Conservation (phyloP, 2,329 filamentous ascomycete species). For the Amauroascus niger region DNA sequence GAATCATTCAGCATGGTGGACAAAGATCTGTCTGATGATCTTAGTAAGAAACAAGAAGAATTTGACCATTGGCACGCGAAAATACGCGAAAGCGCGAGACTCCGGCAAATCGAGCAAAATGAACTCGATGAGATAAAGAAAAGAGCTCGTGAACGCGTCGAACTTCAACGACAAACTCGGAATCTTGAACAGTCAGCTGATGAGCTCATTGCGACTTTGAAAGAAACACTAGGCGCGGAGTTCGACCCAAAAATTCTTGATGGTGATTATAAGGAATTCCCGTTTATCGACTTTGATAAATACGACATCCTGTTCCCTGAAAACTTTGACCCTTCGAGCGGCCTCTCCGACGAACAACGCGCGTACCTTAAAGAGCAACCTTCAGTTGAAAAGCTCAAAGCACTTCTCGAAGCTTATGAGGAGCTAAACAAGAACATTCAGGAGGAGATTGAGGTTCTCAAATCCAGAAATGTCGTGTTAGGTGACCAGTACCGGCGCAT, state of each 20-base stretch:
- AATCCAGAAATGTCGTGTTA: slow-evolving; percentile 69
- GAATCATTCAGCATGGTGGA: slow-evolving; percentile 72
- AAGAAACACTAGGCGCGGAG: slow-evolving; percentile 39
- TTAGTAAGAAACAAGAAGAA: slow-evolving; percentile 71
- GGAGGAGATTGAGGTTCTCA: slow-evolving; percentile 59
- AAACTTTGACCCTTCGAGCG: slow-evolving; percentile 21
- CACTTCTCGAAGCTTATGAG: slow-evolving; percentile 60
- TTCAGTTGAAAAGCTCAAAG: slow-evolving; percentile 51
- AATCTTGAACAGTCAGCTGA: slow-evolving; percentile 69
- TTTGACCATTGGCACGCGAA: slow-evolving; percentile 74
- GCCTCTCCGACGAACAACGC: slow-evolving; percentile 33
- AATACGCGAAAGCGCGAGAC: slow-evolving; percentile 68
- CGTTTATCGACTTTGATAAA: slow-evolving; percentile 29
- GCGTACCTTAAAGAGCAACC: slow-evolving; percentile 47
- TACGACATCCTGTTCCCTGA: slow-evolving; percentile 36
- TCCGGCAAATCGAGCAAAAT: slow-evolving; percentile 67
- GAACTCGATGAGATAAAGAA: slow-evolving; percentile 61
- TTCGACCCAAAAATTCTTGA: slow-evolving; percentile 37
- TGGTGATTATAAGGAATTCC: slow-evolving; percentile 41
- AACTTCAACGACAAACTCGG: slow-evolving; percentile 57
- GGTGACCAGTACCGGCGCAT: slow-evolving; percentile 83
- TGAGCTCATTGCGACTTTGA: slow-evolving; percentile 53
- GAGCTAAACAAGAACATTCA: slow-evolving; percentile 58
- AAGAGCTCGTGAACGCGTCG: slow-evolving; percentile 54
- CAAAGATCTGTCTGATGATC: slow-evolving; percentile 66